Evolutionary conservation across 768 basidiomycete species (phyloP), one percentile per base, ranked within the genome.

Genomic region (Gelatoporia subvermispora): DNA sequence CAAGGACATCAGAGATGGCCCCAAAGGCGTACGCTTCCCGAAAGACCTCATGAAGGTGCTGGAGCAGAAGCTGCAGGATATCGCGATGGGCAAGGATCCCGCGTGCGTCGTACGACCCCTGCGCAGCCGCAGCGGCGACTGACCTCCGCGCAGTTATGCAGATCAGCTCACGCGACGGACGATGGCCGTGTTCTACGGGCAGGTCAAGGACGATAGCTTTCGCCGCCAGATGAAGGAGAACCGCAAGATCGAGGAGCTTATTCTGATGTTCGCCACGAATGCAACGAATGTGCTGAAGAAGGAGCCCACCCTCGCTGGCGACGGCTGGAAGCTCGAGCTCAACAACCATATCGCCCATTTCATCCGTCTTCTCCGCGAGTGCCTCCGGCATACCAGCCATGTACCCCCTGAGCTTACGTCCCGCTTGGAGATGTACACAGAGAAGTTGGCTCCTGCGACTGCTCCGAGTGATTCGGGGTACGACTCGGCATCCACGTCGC

Each of bases 171-270:
- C 93, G 16, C 81, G 95, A 24, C 77, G 91, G 48, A 92, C 90
- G 1, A 87, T 95, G 76, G 94, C 85, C 48, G 85, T 88, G 28
- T 97, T 97, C 67, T 97, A 93, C 64, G 86, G 85, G 11, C 89
- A 92, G 52, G 91, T 89, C 65, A 82, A 85, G 65, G 83, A 88
- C 49, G 87, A 91, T 22, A 76, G 74, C 35, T 95, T 96, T 72
- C 83, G 87, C 49, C 78, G 81, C 31, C 88, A 93, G 59, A 87
- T 97, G 82, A 91, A 92, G 67, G 94, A 97, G 65, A 94, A 91
- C 65, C 79, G 96, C 40, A 96, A 95, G 71, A 90, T 97, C 35
- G 96, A 99, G 69, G 93, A 97, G 54, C 84, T 99, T 47, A 95
- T 99, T 50, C 75, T 99, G 44, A 88, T 89, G 77, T 97, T 97